phyloP scores from a whole-genome alignment of 306 rosid species.

The Rubus idaeus region DNA sequence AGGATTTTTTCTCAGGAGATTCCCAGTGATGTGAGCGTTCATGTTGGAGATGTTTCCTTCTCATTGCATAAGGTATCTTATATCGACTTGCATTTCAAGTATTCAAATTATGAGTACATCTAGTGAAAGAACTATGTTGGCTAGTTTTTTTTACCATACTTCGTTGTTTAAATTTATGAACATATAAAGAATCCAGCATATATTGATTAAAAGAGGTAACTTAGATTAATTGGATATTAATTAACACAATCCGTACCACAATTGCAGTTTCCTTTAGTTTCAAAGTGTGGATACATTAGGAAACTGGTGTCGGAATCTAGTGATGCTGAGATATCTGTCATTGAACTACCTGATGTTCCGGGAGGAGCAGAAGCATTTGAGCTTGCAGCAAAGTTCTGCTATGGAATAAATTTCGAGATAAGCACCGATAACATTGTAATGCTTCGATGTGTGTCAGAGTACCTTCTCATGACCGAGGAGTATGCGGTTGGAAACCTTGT shows the following conservation, averaged over 20 bases:
- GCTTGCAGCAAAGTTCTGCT: constrained; percentile 91
- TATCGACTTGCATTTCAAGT: constrained; percentile 17
- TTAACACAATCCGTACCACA: not conserved
- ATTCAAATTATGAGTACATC: constrained; percentile 2
- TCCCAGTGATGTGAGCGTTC: constrained; percentile 82
- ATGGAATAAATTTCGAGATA: constrained; percentile 92
- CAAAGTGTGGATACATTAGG: constrained; percentile 77
- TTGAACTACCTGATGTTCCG: constrained; percentile 67
- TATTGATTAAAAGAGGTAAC: not conserved
- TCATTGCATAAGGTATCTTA: constrained; percentile 83
- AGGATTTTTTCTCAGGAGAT: constrained; percentile 98
- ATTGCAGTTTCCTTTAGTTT: constrained; percentile 86
- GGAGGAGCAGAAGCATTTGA: constrained; percentile 96
- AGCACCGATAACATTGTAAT: constrained; percentile 65
- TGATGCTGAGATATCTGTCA: constrained; percentile 51
- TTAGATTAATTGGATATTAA: not conserved
- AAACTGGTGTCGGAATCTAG: constrained; percentile 76
- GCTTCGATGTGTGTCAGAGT: constrained; percentile 86
- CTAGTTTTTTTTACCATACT: not conserved
- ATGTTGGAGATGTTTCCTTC: constrained; percentile 75
- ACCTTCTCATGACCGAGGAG: constrained; percentile 95
- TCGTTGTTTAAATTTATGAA: not conserved
- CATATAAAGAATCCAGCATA: not conserved
- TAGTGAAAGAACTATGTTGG: not conserved
- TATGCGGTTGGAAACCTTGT: constrained; percentile 72